phyloP scores from a whole-genome alignment of 2,329 filamentous ascomycete species.

The Juglanconis sp. region DNA sequence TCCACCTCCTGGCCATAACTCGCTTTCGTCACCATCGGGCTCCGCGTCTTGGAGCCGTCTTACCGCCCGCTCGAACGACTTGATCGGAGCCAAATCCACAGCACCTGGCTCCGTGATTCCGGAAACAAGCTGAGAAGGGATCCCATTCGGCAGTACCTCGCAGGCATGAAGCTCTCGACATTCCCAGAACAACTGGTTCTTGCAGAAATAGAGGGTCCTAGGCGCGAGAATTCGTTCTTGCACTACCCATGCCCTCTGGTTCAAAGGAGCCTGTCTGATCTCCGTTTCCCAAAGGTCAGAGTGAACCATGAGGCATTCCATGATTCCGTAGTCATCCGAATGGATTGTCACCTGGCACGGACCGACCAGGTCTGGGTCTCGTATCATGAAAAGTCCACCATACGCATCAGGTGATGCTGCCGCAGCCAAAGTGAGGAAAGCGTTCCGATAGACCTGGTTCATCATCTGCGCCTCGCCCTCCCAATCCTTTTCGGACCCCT shows the following conservation, averaged over 20 bases:
- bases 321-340: not conserved
- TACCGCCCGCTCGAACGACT: not conserved
- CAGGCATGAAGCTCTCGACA: conserved; percentile 10
- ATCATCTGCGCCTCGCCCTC: conserved; percentile 22
- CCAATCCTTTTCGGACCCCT: conserved; percentile 21
- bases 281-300: conserved; percentile 9
- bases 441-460: conserved; percentile 26
- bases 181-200: conserved; percentile 13
- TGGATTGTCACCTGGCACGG: not conserved
- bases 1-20: not conserved
- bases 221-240: conserved; percentile 14
- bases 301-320: conserved; percentile 1
- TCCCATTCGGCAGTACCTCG: conserved; percentile 1
- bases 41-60: not conserved
- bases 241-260: conserved; percentile 10
- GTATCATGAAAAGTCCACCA: conserved; percentile 3
- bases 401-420: conserved; percentile 1
- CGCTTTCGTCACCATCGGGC: not conserved
- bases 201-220: conserved; percentile 4
- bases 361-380: not conserved
- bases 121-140: not conserved
- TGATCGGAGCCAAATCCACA: not conserved
- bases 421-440: conserved; percentile 3
- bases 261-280: conserved; percentile 1
- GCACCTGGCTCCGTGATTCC: not conserved